Base-by-base conservation (phyloP, 208 protist genomes). In the Acanthamoeba comandoni region DNA sequence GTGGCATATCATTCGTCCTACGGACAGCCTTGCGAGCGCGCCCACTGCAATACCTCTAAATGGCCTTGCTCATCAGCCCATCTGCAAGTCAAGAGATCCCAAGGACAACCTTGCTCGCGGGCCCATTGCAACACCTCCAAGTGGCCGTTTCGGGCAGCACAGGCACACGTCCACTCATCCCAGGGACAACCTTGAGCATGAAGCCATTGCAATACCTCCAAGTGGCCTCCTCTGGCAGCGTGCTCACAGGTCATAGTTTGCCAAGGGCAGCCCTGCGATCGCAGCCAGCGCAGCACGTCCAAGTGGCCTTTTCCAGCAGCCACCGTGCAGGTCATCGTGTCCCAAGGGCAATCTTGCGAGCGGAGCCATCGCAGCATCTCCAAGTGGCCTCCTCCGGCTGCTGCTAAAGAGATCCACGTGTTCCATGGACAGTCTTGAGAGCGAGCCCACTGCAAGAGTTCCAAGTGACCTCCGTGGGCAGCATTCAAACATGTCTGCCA, bases 311-410 rank as follows among this genome's bases (percentile, higher is more conserved):
- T 19, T n/a, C 12, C 13, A 12, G 70, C 70, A 7, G 70, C 70
- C 24, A 48, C 13, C 8, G 8, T 80, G 31, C 70, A 80, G 26
- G 70, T 80, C 12, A 9, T 31, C 70, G 22, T 48, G 55, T 80
- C 70, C 70, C 70, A 80, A 8, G 70, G 70, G n/a, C 70, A 80
- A 22, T 22, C 31, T 19, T 53, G 48, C 8, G 24, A 15, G 22
- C 43, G 70, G 19, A 49, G 12, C 24, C 43, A 80, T 24, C 55
- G 13, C 19, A 80, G 9, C 24, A 80, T 24, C 9, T 65, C 31
- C 70, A 80, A 52, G 26, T 80, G 70, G 9, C 22, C 70, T 15
- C 70, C 65, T n/a, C n/a, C 22, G 67, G 67, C 67, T 39, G 67
- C 67, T 5, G 19, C 7, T 9, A 22, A 4, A 19, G 17, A 48